A percentile compares a stretch with the other conserved stretches of the same genome.
These are phyloP conservation scores for Alternaria arborescens DNA, from an alignment of 2,329 filamentous ascomycete species.

Conservation along the genomic window DNA sequence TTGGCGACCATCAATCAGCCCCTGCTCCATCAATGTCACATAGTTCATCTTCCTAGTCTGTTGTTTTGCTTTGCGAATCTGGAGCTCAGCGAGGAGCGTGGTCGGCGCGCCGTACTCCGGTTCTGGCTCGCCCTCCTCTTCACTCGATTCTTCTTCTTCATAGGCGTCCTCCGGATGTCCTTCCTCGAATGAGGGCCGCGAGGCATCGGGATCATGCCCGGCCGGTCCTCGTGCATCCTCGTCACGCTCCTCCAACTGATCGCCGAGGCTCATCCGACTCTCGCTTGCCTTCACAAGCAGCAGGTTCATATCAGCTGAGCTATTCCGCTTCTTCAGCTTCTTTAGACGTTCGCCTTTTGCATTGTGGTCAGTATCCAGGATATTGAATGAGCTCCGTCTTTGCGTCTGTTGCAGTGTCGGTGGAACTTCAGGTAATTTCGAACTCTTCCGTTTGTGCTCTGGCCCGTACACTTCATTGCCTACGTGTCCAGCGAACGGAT, in stretches of 20 bases:
- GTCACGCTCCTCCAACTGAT: constrained; percentile 42
- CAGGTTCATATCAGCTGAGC: constrained; percentile 49
- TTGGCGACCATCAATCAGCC: constrained; percentile 72
- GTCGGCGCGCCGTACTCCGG: constrained; percentile 78
- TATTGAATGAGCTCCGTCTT: constrained; percentile 50
- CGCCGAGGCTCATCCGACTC: constrained; percentile 49
- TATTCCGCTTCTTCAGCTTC: constrained; percentile 54
- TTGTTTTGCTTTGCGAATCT: constrained; percentile 88
- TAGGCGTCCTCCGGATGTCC: constrained; percentile 37
- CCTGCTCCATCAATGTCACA: constrained; percentile 70
- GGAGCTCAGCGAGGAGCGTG: constrained; percentile 89
- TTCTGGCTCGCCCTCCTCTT: constrained; percentile 49
- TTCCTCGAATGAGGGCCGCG: constrained; percentile 25
- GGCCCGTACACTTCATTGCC: constrained; percentile 77
- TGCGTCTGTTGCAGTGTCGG: constrained; percentile 39
- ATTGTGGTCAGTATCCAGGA: constrained; percentile 50
- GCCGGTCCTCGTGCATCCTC: constrained; percentile 42
- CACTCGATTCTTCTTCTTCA: constrained; percentile 55
- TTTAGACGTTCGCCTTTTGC: constrained; percentile 49
- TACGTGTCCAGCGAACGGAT: constrained; percentile 79
- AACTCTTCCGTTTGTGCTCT: constrained; percentile 53
- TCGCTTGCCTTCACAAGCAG: constrained; percentile 44
- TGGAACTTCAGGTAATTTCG: constrained; percentile 37
- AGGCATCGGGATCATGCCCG: constrained; percentile 26
- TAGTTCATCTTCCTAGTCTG: constrained; percentile 79